Evolutionary conservation across 768 basidiomycete genomes (phyloP), one percentile per base, ranked within the genome.

Genomic region (Filobasidium wieringae): DNA sequence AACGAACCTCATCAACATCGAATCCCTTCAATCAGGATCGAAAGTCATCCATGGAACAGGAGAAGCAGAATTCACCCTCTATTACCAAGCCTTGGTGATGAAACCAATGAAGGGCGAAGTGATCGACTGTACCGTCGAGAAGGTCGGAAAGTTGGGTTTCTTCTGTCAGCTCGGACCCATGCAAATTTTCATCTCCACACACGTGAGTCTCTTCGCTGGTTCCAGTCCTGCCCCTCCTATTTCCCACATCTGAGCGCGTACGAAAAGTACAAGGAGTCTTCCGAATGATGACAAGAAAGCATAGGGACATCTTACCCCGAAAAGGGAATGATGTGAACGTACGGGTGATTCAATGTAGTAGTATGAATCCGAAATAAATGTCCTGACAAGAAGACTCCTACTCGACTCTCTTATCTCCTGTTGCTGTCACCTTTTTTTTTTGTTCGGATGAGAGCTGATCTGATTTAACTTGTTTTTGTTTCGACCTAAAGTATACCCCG

Each of bases 71-170:
- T 99, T 99, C 74, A 80, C 88, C 63, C 89, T 90, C 22, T 79
- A 86, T 55, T 99, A 97, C 75, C 84, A 86, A 27, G 95, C 95
- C 6, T 90, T 99, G 63, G 93, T 99, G 19, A 96, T 95, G 81
- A 92, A 96, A 75, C 95, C 95, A n/a, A 97, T 97, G 80, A 95
- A 96, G 74, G 92, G 91, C 9, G 93, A 99, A 72, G 93, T 96
- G 4, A 87, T 99, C 17, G 95, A 99, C 72, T 93, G 90, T 0
- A 84, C 91, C 2, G 93, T 99, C 17, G 86, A 85, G 67, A 91
- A 88, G 60, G 95, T 99, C 33, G 92, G 84, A 73, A 95, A 95
- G 81, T 95, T 96, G 91, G 95, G 95, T 1, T 95, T 99, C 76
- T 96, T 96, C 65, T 89, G 88, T 52, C 90, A 95, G 63, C 91